Evolutionary conservation across 371 early-diverging fungal genomes (phyloP).

Genomic region (Circinella umbellata): DNA sequence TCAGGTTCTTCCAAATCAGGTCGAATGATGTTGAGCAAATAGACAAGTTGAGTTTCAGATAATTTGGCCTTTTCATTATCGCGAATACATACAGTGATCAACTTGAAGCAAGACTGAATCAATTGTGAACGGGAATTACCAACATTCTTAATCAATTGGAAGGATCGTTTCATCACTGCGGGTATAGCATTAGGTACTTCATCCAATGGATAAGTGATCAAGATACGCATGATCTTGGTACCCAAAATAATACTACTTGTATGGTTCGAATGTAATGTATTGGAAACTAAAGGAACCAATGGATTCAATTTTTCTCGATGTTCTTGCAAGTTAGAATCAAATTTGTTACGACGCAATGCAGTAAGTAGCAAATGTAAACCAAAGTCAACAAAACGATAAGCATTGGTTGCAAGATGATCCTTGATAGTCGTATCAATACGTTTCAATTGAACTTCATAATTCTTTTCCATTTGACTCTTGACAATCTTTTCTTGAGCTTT

Average conservation of each 20-base stretch:
- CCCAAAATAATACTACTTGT: conserved; percentile 70
- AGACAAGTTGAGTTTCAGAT: conserved; percentile 77
- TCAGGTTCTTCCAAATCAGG: conserved; percentile 92
- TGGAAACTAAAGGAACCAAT: conserved; percentile 81
- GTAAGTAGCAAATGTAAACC: conserved; percentile 80
- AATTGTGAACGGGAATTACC: conserved; percentile 72
- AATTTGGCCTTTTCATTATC: conserved; percentile 65
- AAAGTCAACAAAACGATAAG: conserved; percentile 91
- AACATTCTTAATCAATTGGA: conserved; percentile 71
- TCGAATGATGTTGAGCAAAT: conserved; percentile 77
- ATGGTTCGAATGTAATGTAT: conserved; percentile 82
- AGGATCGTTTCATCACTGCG: conserved; percentile 76
- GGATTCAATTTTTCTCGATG: conserved; percentile 76
- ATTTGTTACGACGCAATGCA: conserved; percentile 70
- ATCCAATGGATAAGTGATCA: conserved; percentile 76
- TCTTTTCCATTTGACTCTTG: conserved; percentile 62
- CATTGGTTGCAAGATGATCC: conserved; percentile 78
- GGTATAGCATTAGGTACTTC: conserved; percentile 68
- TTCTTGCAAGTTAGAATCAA: conserved; percentile 57
- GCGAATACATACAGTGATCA: conserved; percentile 79
- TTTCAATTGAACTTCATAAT: conserved; percentile 76
- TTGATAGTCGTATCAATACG: conserved; percentile 54
- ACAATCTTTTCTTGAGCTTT: conserved; percentile 48
- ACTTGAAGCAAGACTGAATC: conserved; percentile 80
- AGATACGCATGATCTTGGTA: conserved; percentile 67